These are phyloP conservation scores for Lotmaria passim DNA, from an alignment of 208 protist species.

Conservation along the genomic window DNA sequence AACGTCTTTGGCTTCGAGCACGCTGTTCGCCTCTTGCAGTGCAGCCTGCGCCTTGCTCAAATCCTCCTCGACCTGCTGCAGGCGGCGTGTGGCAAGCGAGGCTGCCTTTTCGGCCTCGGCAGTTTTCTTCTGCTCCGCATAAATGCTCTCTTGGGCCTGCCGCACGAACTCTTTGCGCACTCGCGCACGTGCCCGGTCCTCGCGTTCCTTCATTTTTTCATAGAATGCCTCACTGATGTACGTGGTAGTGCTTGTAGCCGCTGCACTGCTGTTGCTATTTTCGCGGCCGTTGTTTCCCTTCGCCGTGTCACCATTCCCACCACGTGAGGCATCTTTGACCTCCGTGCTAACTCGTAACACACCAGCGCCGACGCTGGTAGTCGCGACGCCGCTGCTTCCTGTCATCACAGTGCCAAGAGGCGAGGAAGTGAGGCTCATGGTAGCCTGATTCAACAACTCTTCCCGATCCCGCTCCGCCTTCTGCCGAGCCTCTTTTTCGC, in stretches of 20 bases:
- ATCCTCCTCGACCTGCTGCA: slow-evolving; percentile 16
- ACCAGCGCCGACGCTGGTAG: no score
- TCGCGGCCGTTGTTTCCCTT: no score
- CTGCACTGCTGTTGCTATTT: background rate
- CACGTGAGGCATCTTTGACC: no score
- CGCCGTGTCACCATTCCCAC: background rate
- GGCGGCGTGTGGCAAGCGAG: slow-evolving; percentile 4
- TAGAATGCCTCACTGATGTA: slow-evolving; percentile 32
- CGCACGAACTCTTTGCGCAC: slow-evolving; percentile 40
- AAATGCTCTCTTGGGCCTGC: slow-evolving; percentile 33
- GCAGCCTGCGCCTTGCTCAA: background rate
- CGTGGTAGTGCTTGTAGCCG: background rate
- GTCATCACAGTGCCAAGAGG: background rate
- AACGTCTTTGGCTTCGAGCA: slow-evolving; percentile 29
- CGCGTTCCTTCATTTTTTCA: slow-evolving; percentile 36
- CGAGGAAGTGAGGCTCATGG: background rate
- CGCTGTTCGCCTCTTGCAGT: slow-evolving; percentile 14
- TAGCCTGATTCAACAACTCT: slow-evolving; percentile 32
- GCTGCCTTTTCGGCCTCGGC: slow-evolving; percentile 31
- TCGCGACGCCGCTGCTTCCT: no score
- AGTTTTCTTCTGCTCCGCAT: slow-evolving; percentile 32
- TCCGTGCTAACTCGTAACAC: no score
- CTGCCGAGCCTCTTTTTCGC: slow-evolving; percentile 23
- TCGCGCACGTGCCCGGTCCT: slow-evolving; percentile 37
- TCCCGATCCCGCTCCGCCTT: slow-evolving; percentile 42